These are phyloP conservation scores for Ganoderma meredithae DNA, from an alignment of 1,284 basidiomycete species.

Conservation along the genomic window DNA sequence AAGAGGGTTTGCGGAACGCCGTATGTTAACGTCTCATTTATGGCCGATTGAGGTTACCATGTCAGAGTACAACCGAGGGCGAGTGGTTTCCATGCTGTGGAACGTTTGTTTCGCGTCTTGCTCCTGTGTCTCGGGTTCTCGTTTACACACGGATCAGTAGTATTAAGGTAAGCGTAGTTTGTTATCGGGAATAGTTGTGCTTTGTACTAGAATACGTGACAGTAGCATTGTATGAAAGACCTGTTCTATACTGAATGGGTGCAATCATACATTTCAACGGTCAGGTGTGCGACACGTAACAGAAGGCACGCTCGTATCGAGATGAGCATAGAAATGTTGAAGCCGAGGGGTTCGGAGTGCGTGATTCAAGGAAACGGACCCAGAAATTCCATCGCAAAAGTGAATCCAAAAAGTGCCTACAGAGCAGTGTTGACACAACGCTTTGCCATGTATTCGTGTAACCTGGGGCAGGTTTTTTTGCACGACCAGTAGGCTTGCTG, in stretches of 20 bases:
- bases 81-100: constrained; percentile 9
- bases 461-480: too few species aligned
- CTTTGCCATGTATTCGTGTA: too few species aligned
- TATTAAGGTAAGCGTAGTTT: constrained; percentile 12
- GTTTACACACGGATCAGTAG: background rate
- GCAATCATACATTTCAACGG: background rate
- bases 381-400: too few species aligned
- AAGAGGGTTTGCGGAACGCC: background rate
- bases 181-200: background rate
- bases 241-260: background rate
- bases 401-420: too few species aligned
- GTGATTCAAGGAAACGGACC: too few species aligned
- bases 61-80: background rate
- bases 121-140: background rate
- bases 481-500: too few species aligned
- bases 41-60: constrained; percentile 1
- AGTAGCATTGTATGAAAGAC: constrained; percentile 1
- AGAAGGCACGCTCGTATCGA: background rate
- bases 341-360: too few species aligned
- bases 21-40: constrained; percentile 29
- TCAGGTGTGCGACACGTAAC: background rate
- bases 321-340: too few species aligned
- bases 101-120: background rate
- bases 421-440: too few species aligned
- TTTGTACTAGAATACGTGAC: background rate